Evolutionary conservation across 768 basidiomycete species (phyloP).

Genomic region (Psilocybe tampanensis): DNA sequence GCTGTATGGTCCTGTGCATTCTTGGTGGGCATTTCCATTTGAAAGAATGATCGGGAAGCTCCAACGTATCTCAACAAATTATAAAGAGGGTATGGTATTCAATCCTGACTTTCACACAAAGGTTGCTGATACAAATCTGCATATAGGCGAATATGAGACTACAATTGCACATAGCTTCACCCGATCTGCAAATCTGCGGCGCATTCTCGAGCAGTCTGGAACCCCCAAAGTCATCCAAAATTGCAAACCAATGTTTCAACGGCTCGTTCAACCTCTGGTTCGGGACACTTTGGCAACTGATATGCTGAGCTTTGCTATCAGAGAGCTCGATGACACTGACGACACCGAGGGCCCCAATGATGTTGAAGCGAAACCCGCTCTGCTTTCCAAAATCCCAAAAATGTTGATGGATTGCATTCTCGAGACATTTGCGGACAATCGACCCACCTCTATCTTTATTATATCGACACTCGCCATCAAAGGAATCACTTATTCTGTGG

Average conservation of each 20-base stretch:
- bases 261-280: slow-evolving; percentile 9
- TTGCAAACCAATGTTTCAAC: slow-evolving; percentile 4
- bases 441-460: no score
- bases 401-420: no score
- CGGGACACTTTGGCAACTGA: no score
- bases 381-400: no score
- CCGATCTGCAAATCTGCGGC: neutral
- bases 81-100: neutral
- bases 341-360: no score
- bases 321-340: no score
- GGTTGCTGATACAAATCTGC: neutral
- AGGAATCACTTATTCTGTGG: no score
- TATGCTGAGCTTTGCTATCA: no score
- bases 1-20: slow-evolving; percentile 13
- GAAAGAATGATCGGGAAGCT: slow-evolving; percentile 34
- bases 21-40: slow-evolving; percentile 36
- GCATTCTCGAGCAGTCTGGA: neutral
- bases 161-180: slow-evolving; percentile 5
- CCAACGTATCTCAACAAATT: slow-evolving; percentile 27
- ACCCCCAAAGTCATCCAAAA: slow-evolving; percentile 9
- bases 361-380: no score
- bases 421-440: no score
- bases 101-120: neutral
- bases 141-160: slow-evolving; percentile 8
- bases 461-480: no score